Base-by-base conservation (phyloP, 1,284 basidiomycete genomes). In the Cryptococcus deneoformans region DNA sequence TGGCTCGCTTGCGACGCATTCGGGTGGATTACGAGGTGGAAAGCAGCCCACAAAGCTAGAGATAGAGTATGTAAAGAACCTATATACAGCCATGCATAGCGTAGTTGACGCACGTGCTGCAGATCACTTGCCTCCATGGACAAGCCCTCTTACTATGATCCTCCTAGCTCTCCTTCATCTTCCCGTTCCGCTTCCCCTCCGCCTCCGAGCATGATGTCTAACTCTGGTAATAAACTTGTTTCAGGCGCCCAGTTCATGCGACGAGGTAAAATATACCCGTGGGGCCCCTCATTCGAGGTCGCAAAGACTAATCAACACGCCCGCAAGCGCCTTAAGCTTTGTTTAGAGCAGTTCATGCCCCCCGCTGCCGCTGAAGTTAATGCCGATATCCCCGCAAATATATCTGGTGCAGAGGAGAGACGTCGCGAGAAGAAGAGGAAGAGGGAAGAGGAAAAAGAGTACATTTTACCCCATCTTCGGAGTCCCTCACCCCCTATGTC, bases 231-330 rank as follows among this genome's bases (percentile, higher is more conserved):
- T 62, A 79, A 79, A 66, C 69, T 74, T 7, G 58, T 71, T 16
- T 60, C 58, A 0, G 59, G 66, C n/a, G 66, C 73, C 2, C 66
- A 73, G 35, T 77, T 70, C 57, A 67, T 73, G 53, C 70, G 77
- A 5, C 62, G 62, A 12, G 77, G 77, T 44, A 79, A 79, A 62
- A 72, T 76, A 47, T 73, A 66, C 50, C 69, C 75, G 4, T 79
- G 77, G 78, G 71, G 68, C 8, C 75, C 75, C 8, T 59, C 68
- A 35, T 77, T 66, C 56, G 72, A 77, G 42, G 71, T 73, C n/a
- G 62, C 60, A 6, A 60, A 64, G 49, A 52, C 64, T 16, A 61
- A 66, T 10, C 54, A 63, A 16, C 68, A 65, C 4, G 58, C 66
- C 1, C 66, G 72, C 24, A 71, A 70, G 53, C 58, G 77, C 14